Base-by-base conservation (phyloP, 768 basidiomycete genomes). In the Pleurotus tuber-regium region DNA sequence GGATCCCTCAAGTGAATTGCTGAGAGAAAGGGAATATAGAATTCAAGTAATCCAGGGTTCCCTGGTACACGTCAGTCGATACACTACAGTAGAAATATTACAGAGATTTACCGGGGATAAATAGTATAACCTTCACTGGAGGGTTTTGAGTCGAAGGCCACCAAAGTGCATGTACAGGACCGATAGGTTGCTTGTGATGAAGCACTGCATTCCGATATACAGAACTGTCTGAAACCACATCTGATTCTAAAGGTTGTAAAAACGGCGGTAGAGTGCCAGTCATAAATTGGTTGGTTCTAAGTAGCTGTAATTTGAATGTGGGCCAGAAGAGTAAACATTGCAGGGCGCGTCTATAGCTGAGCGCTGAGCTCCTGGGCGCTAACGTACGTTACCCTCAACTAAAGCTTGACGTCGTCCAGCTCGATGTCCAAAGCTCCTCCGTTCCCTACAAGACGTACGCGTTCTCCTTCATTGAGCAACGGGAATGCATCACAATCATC, bases 1-100 rank as follows among this genome's bases (percentile, higher is more conserved):
- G 55, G 65, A 31, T 70, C 62, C 19, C 62, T 64, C 25, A 62
- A 56, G 46, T 82, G 70, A 1, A 91, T 64, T 3, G 71, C 71
- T 18, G 72, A 67, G 11, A 92, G 73, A 61, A 89, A 92, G 2
- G 78, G 76, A 1, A 69, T 69, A 57, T 91, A 92, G 66, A 90
- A 89, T 39, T 77, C 73, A 26, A 84, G 54, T 12, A 89, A 67
- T 5, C 89, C 89, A 14, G 77, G 76, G 55, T 80, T 80, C 5
- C 77, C 76, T 79, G 57, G 11, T 14, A 42, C 21, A 9, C n/a
- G n/a, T n/a, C n/a, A 25, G 33, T 28, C n/a, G 23, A 33, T 30
- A 39, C 18, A 8, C 46, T 51, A 50, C 24, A 36, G 35, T 33
- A 59, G 31, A 47, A 41, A 25, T 33, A 12, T 9, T 25, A 23